Evolutionary conservation across 75 land plant species (phyloP).

Genomic region (Selaginella moellendorffii): DNA sequence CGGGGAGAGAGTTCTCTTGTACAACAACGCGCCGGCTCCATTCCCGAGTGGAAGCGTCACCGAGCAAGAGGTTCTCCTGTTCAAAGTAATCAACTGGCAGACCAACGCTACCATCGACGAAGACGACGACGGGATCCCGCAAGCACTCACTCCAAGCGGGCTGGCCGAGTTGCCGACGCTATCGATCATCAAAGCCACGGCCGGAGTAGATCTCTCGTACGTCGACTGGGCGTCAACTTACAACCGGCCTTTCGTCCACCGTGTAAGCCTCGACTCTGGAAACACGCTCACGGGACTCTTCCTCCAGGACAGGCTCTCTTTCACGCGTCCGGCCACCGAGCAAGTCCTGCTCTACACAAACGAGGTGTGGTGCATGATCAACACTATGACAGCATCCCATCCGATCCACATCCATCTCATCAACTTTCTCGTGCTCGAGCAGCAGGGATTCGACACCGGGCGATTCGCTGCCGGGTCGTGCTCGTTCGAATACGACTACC

Average conservation of each 20-base stretch:
- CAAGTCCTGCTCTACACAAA: neutral
- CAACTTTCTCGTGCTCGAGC: neutral
- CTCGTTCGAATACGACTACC: neutral
- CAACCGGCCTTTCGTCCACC: neutral
- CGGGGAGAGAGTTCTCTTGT: neutral
- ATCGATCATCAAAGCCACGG: neutral
- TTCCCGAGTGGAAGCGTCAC: neutral
- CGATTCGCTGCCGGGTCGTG: neutral
- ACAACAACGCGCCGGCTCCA: neutral
- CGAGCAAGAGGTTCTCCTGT: neutral
- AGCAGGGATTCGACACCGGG: neutral
- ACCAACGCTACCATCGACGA: too few species aligned
- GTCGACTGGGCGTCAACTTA: neutral
- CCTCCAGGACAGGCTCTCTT: neutral
- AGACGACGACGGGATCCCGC: too few species aligned
- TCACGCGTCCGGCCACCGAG: neutral
- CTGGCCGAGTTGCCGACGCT: neutral
- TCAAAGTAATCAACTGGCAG: too few species aligned
- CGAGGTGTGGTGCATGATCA: neutral
- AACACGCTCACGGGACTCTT: neutral
- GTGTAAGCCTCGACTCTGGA: neutral
- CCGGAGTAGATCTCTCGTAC: neutral
- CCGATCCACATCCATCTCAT: conserved; percentile 5
- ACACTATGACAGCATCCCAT: neutral
- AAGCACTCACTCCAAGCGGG: neutral